These are phyloP conservation scores for Penicillium paradoxum DNA, from an alignment of 495 filamentous ascomycete species.

Conservation along the genomic window DNA sequence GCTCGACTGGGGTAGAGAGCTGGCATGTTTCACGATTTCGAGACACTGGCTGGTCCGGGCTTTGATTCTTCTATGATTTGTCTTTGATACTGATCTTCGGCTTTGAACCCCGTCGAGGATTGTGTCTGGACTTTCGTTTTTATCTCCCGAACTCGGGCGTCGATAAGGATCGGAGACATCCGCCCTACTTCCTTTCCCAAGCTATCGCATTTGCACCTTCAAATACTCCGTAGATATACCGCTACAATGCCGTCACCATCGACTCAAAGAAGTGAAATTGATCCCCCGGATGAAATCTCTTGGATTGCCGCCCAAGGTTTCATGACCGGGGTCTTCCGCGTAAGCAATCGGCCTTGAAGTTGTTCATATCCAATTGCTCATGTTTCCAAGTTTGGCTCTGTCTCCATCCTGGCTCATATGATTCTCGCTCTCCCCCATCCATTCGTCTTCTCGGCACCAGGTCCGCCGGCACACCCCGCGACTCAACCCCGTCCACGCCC, in stretches of 20 bases:
- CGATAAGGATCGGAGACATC: conserved; percentile 4
- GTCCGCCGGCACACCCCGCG: conserved; percentile 16
- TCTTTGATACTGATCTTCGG: no score
- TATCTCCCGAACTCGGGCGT: conserved; percentile 7
- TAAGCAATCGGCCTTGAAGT: conserved; percentile 20
- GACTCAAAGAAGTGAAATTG: conserved; percentile 31
- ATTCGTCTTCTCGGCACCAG: conserved; percentile 34
- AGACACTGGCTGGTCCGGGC: conserved; percentile 23
- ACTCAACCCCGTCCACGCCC: conserved; percentile 20
- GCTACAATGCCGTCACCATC: conserved; percentile 39
- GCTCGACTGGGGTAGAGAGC: background rate
- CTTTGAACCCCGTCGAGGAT: no score
- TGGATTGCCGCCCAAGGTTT: conserved; percentile 40
- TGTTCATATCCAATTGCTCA: background rate
- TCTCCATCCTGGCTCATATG: conserved; percentile 47
- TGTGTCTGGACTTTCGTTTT: no score
- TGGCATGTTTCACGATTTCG: background rate
- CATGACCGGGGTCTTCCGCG: conserved; percentile 41
- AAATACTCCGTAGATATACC: background rate
- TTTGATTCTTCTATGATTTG: no score
- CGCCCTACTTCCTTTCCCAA: background rate
- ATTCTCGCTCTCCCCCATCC: conserved; percentile 44
- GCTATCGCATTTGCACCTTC: background rate
- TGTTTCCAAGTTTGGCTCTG: conserved; percentile 39
- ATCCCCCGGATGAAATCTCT: conserved; percentile 41